Evolutionary conservation across 306 rosid genomes (phyloP).

Genomic region (Canavalia ensiformis): DNA sequence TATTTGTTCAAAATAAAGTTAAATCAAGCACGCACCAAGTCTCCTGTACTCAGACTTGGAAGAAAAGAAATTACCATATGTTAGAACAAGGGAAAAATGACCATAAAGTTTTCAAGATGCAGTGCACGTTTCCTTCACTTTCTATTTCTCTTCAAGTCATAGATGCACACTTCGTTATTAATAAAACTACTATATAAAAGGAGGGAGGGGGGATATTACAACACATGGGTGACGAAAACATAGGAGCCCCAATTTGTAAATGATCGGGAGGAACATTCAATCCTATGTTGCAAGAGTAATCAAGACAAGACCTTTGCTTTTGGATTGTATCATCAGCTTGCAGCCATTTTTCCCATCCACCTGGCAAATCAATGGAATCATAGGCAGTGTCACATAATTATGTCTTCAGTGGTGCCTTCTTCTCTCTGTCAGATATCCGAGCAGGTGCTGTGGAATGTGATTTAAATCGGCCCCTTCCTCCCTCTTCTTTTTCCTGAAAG

Average conservation of each 20-base stretch:
- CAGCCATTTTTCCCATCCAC: slow-evolving; percentile 40
- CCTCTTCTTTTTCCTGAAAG: slow-evolving; percentile 88
- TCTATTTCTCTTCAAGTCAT: slow-evolving; percentile 43
- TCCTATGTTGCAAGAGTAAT: slow-evolving; percentile 41
- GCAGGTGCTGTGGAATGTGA: slow-evolving; percentile 94
- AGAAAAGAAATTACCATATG: neutral
- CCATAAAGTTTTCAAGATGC: slow-evolving; percentile 19
- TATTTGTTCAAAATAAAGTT: too few species aligned
- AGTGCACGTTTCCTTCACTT: slow-evolving; percentile 40
- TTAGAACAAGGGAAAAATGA: slow-evolving; percentile 2
- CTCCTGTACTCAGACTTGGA: too few species aligned
- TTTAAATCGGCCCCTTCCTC: slow-evolving; percentile 96
- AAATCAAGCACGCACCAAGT: too few species aligned
- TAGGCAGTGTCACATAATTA: slow-evolving; percentile 41
- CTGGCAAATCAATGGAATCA: slow-evolving; percentile 42
- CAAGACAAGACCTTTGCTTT: slow-evolving; percentile 33
- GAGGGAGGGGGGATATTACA: slow-evolving; percentile 35
- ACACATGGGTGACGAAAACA: slow-evolving; percentile 50
- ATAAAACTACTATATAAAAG: neutral
- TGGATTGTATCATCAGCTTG: slow-evolving; percentile 26
- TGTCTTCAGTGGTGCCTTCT: slow-evolving; percentile 94
- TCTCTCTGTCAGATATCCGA: slow-evolving; percentile 94
- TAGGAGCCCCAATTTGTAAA: slow-evolving; percentile 31
- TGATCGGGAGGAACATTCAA: slow-evolving; percentile 37
- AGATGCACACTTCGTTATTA: slow-evolving; percentile 25